These are phyloP conservation scores for Tuctoria greenei DNA, from an alignment of 176 grass and related monocot genomes.

Conservation along the genomic window DNA sequence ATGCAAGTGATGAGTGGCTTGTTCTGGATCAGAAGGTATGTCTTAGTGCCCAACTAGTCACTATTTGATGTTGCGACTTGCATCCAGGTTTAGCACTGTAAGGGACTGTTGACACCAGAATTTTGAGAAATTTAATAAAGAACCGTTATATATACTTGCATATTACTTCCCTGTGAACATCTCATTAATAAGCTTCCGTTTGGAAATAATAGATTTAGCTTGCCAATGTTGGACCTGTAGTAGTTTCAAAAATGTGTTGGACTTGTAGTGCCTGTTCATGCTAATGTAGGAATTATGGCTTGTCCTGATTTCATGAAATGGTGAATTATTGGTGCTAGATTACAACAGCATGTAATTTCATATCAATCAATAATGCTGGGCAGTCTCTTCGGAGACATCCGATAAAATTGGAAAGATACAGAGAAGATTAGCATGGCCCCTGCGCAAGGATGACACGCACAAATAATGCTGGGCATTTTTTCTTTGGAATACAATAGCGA, in stretches of 20 bases:
- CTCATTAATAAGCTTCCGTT: not conserved
- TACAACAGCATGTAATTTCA: not conserved
- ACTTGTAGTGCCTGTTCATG: not conserved
- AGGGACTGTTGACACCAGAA: not conserved
- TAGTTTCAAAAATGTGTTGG: not conserved
- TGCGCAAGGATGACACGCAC: no score
- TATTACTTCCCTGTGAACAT: not conserved
- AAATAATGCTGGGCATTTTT: not conserved
- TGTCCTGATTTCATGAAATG: not conserved
- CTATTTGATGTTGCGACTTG: not conserved
- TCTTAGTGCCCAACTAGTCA: not conserved
- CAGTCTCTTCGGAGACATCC: no score
- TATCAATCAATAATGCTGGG: not conserved
- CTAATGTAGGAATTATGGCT: not conserved
- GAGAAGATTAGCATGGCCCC: no score
- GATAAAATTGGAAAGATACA: no score
- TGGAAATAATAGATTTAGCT: not conserved
- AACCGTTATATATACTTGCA: not conserved
- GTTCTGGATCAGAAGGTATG: constrained; percentile 88
- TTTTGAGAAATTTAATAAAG: not conserved
- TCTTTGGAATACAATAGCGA: not conserved
- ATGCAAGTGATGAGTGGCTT: constrained; percentile 90
- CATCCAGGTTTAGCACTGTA: constrained; percentile 1
- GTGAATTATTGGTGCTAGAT: constrained; percentile 5
- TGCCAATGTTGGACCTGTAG: not conserved